Base-by-base conservation (phyloP, 1,284 basidiomycete species). In the Moesziomyces parantarcticus region DNA sequence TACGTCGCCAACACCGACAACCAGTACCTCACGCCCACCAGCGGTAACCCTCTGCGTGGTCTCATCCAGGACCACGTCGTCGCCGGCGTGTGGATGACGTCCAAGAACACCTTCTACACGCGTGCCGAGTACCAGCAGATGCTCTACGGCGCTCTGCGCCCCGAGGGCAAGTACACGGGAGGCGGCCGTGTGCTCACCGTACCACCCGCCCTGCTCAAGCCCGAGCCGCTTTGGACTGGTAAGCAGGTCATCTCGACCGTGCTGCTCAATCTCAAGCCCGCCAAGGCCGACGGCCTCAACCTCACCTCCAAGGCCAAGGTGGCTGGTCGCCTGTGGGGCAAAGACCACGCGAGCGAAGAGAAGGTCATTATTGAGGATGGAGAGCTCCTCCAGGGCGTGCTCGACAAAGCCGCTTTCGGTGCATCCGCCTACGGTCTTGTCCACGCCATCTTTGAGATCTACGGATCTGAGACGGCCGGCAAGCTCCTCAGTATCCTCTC, bases 31-130 rank as follows among this genome's bases (percentile, higher is more conserved):
- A 94, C 97, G 8, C 95, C 97, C 14, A 99, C 97, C 11, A 98
- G 96, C 23, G 97, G 97, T 77, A 96, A 95, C 82, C 97, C 97
- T 29, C 88, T 99, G 40, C 93, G 97, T 84, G 97, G 97, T 84
- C 87, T 99, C 26, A 99, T 99, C 78, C 97, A 99, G 85, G 97
- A 99, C 86, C 97, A 99, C 82, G 94, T 99, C 64, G 96, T 98
- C 41, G 94, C 97, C 20, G 97, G 94, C 74, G 92, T 98, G 21
- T 98, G 96, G 94, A 97, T 99, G 94, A 98, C 97, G 55, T 92
- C 90, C 84, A 95, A 95, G 84, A 92, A 96, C 78, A 89, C 93
- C 2, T 97, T 97, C 86, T 97, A 99, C 86, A 90, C 91, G 5
- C 89, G 97, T 57, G 94, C 97, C 77, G 92, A 99, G 83, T 99